Evolutionary conservation across 2,329 filamentous ascomycete genomes (phyloP).

Genomic region (Fusarium virguliforme): DNA sequence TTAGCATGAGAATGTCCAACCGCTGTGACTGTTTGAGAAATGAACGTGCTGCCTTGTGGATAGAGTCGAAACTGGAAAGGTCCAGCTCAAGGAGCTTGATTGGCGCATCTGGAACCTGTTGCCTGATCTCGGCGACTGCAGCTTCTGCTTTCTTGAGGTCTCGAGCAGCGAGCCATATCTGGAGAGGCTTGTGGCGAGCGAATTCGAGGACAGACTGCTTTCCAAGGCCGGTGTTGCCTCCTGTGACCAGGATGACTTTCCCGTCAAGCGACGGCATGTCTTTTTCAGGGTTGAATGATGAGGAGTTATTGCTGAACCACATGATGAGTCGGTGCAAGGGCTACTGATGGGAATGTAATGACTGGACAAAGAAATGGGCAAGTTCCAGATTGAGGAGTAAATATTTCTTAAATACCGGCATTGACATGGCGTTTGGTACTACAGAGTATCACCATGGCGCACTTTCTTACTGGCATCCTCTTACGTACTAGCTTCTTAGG

Average conservation of each 20-base stretch:
- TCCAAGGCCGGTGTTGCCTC: constrained; percentile 59
- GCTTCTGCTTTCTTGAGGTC: background rate
- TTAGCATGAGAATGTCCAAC: background rate
- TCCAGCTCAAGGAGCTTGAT: background rate
- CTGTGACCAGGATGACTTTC: constrained; percentile 85
- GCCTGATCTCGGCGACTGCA: background rate
- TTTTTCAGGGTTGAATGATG: constrained; percentile 32
- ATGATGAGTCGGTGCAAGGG: background rate
- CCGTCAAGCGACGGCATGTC: constrained; percentile 78
- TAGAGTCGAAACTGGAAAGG: background rate
- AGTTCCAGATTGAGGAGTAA: background rate
- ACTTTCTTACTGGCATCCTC: background rate
- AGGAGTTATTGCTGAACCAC: background rate
- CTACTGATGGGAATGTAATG: background rate
- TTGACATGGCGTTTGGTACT: too few relatives aligned
- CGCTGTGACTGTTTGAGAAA: background rate
- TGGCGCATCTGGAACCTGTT: background rate
- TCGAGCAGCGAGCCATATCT: background rate
- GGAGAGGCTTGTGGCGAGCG: background rate
- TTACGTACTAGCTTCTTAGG: background rate
- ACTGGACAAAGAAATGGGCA: background rate
- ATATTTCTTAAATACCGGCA: background rate
- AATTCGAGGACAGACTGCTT: background rate
- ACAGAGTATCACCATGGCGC: background rate
- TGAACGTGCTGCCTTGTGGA: background rate